Conservation (phyloP, 805 yeast species). For the Lipomyces yamadae region DNA sequence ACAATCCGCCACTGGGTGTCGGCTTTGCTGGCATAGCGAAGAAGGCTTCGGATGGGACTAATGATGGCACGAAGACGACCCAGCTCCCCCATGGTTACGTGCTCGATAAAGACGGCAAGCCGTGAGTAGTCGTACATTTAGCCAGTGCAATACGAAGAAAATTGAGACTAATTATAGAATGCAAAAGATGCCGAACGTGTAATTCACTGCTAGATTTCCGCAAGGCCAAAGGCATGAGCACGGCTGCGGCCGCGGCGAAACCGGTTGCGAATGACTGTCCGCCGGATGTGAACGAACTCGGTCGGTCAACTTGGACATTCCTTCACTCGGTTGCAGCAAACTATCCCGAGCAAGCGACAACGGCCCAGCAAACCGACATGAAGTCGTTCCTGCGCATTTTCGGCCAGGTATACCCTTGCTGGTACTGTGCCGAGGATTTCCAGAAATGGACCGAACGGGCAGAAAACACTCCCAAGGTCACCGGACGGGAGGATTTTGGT, state of each 20-base stretch:
- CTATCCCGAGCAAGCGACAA: constrained; percentile 73
- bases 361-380: constrained; percentile 71
- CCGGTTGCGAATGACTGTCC: constrained; percentile 61
- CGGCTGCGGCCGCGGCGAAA: constrained; percentile 40
- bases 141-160: constrained; percentile 15
- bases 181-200: constrained; percentile 78
- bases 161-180: not conserved
- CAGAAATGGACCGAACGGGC: constrained; percentile 58
- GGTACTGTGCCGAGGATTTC: constrained; percentile 91
- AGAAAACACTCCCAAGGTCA: constrained; percentile 52
- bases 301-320: constrained; percentile 89
- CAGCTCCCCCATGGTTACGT: constrained; percentile 43
- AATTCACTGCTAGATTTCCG: constrained; percentile 81
- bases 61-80: constrained; percentile 11
- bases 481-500: constrained; percentile 74
- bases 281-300: constrained; percentile 81
- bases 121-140: constrained; percentile 58
- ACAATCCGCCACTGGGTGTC: constrained; percentile 10
- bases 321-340: constrained; percentile 88
- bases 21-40: constrained; percentile 10
- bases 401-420: constrained; percentile 86
- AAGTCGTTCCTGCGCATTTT: constrained; percentile 69
- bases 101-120: constrained; percentile 89
- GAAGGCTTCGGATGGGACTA: constrained; percentile 16
- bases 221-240: constrained; percentile 52